Evolutionary conservation across 129 eudicot genomes (phyloP).

Genomic region (Dittrichia graveolens): DNA sequence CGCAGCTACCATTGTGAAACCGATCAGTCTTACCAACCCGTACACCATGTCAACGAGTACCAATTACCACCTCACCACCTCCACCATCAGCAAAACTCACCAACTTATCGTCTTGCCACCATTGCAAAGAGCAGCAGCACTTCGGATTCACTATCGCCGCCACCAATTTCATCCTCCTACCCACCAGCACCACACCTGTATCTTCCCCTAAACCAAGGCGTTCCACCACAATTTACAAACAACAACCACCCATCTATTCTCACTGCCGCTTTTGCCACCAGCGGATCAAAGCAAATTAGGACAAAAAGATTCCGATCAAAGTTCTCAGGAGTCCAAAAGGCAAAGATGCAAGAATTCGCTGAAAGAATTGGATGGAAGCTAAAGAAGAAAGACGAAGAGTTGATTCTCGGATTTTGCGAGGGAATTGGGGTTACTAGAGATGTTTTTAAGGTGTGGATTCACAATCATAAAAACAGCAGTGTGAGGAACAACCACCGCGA

Average conservation of each 20-base stretch:
- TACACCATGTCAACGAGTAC: constrained; percentile 39
- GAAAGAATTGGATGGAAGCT: constrained; percentile 69
- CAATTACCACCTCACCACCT: constrained; percentile 45
- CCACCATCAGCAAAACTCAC: constrained; percentile 46
- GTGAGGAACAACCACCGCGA: constrained; percentile 23
- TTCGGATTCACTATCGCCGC: constrained; percentile 54
- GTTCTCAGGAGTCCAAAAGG: constrained; percentile 51
- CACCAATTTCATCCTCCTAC: constrained; percentile 73
- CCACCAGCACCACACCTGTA: constrained; percentile 73
- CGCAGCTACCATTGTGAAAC: constrained; percentile 81
- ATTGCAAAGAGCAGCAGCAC: constrained; percentile 30
- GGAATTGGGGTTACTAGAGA: constrained; percentile 56
- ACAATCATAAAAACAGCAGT: constrained; percentile 52
- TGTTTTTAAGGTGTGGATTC: constrained; percentile 79
- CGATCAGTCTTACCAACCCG: constrained; percentile 37
- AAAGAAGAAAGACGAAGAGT: constrained; percentile 50
- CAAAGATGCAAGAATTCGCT: constrained; percentile 59
- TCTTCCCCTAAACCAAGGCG: constrained; percentile 49
- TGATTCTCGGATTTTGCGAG: constrained; percentile 41
- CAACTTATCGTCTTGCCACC: constrained; percentile 21
- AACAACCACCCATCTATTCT: constrained; percentile 17
- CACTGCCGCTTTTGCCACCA: neutral
- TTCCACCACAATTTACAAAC: constrained; percentile 18
- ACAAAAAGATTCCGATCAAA: constrained; percentile 52
- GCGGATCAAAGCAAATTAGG: constrained; percentile 10